Base-by-base conservation (phyloP, 1,139 yeast genomes). In the Hansenula anomala region DNA sequence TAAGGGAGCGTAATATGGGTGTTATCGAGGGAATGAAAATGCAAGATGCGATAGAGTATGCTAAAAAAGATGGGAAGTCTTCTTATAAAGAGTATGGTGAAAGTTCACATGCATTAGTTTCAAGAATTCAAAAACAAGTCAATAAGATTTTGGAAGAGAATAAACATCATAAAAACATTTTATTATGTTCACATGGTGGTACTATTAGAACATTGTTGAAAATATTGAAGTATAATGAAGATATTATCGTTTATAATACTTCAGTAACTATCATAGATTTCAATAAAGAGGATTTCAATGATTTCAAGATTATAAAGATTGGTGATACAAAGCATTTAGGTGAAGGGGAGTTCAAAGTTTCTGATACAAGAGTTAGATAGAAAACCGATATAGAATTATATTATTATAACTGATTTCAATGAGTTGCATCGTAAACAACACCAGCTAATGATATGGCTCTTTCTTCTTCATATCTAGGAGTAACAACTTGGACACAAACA, bases 1-100 rank as follows among this genome's bases (percentile, higher is more conserved):
- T 86, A 33, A 70, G 97, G 43, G 97, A 89, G 55, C 66, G 96
- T 35, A 60, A 66, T 41, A 86, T 89, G 95, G 97, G 96, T 1
- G 71, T 66, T 13, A 73, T 80, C 19, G 88, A 89, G 56, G 95
- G 95, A 3, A 77, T 84, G 86, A 64, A 67, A 34, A 64, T 85
- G 20, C 60, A 56, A 19, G 92, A 83, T 34, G 97, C 96, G 1
- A 65, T 74, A 18, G 69, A 55, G 2, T 65, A 71, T 50, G 86
- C 86, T 1, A 66, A 60, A 19, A 54, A 60, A 16, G 71, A 65
- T 39, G 79, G 79, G 2, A 64, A 63, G 31, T 58, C 59, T 13
- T 20, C 25, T n/a, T 70, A 67, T 44, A 66, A 64, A 40, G 73
- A 73, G 25, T 69, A 69, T 46, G 87, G 87, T 9, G 95, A 86